Evolutionary conservation across 208 protist species (phyloP).

Genomic region (Balamuthia mandrillaris): DNA sequence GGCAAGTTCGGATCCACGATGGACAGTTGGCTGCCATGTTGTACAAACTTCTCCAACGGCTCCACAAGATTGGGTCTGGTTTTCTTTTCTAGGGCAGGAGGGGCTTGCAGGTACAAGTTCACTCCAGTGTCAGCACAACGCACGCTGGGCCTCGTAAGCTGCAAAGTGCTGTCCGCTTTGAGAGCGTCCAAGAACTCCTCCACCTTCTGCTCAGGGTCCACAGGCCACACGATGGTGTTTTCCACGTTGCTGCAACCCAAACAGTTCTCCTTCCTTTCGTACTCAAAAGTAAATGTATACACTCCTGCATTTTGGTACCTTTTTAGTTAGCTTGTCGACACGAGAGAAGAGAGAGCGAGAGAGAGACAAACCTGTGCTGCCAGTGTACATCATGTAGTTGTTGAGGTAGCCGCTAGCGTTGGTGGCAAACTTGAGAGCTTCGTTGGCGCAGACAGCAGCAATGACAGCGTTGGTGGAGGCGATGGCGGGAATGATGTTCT

Average conservation of each 20-base stretch:
- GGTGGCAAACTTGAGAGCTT: not conserved
- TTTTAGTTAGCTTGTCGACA: too few species aligned
- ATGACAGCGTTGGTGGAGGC: slow-evolving; percentile 96
- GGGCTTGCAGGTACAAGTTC: not conserved
- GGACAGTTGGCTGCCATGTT: too few species aligned
- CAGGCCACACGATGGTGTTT: not conserved
- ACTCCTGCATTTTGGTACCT: too few species aligned
- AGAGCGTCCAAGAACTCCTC: not conserved
- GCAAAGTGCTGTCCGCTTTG: not conserved
- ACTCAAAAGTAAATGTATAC: slow-evolving; percentile 1
- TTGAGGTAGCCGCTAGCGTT: not conserved
- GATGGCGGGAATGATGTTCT: slow-evolving; percentile 98
- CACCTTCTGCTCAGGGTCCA: not conserved
- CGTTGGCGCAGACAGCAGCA: slow-evolving; percentile 80
- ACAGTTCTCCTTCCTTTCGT: not conserved
- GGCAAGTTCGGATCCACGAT: too few species aligned
- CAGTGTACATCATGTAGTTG: slow-evolving; percentile 24
- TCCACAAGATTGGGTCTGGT: slow-evolving; percentile 18
- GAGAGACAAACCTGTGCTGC: too few species aligned
- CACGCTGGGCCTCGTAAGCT: not conserved
- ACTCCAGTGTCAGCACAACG: not conserved
- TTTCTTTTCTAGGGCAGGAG: slow-evolving; percentile 13
- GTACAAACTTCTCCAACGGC: too few species aligned
- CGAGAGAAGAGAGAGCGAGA: too few species aligned
- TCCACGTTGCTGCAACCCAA: not conserved